A percentile compares a stretch with the other conserved stretches of the same genome.
Conservation (phyloP, 805 yeast genomes). For the Ogataea degrootiae region DNA sequence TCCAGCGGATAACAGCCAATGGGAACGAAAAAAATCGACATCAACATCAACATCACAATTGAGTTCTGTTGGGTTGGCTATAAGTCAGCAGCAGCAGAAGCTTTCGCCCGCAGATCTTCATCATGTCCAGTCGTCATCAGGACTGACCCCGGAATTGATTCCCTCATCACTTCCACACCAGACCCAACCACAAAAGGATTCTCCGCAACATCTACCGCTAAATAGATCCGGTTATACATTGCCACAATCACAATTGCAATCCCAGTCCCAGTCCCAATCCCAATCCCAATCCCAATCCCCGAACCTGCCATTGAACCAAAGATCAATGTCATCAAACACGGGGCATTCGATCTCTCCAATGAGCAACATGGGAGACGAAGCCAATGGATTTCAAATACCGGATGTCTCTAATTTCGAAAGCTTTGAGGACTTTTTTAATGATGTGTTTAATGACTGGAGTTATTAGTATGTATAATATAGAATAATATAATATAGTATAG, state of each 20-base stretch:
- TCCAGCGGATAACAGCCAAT: background rate
- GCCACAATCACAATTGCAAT: too few species aligned
- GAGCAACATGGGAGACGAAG: slow-evolving; percentile 4
- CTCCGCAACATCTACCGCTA: background rate
- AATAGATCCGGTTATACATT: too few species aligned
- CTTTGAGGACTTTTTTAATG: slow-evolving; percentile 55
- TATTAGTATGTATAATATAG: background rate
- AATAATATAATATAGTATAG: too few species aligned
- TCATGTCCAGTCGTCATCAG: background rate
- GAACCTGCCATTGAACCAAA: background rate
- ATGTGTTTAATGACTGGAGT: slow-evolving; percentile 23
- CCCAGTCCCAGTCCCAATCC: too few species aligned
- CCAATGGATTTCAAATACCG: slow-evolving; percentile 26
- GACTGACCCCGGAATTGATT: background rate
- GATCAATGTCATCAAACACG: background rate
- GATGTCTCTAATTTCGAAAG: slow-evolving; percentile 45
- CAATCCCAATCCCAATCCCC: background rate
- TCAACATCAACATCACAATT: background rate
- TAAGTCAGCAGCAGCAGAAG: slow-evolving; percentile 21
- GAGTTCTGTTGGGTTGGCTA: background rate
- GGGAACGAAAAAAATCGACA: background rate
- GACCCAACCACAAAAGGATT: background rate
- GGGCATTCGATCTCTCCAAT: slow-evolving; percentile 5
- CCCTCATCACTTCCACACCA: background rate
- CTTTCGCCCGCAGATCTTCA: slow-evolving; percentile 19